These are phyloP conservation scores for Debaryomyces udenii DNA, from an alignment of 1,139 yeast species.

Conservation along the genomic window DNA sequence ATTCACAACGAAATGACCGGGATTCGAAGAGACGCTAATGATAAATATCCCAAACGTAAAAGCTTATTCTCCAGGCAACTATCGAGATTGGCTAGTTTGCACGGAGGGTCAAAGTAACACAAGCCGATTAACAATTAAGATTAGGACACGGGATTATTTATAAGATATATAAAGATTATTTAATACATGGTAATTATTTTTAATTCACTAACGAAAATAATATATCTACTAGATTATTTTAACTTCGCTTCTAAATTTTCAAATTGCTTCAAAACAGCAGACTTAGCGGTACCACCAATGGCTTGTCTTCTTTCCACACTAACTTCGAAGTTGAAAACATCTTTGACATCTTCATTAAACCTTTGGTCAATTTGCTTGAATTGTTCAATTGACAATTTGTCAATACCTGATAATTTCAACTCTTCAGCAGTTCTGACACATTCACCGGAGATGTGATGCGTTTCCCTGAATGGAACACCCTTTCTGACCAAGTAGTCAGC, in stretches of 20 bases:
- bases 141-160: too few species aligned
- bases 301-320: conserved; percentile 97
- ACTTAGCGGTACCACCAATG: conserved; percentile 94
- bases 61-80: background rate
- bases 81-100: background rate
- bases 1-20: background rate
- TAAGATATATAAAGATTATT: too few species aligned
- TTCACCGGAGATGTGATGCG: conserved; percentile 97
- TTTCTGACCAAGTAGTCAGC: conserved; percentile 97
- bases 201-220: background rate
- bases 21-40: background rate
- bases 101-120: background rate
- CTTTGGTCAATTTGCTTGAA: conserved; percentile 77
- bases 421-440: conserved; percentile 93
- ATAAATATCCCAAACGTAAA: background rate
- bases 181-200: too few species aligned
- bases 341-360: conserved; percentile 78
- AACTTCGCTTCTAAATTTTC: conserved; percentile 40
- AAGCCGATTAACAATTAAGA: too few species aligned
- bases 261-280: conserved; percentile 82
- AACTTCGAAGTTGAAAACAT: conserved; percentile 85
- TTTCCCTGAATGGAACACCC: conserved; percentile 98
- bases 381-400: conserved; percentile 75
- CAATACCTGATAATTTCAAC: conserved; percentile 72
- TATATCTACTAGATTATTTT: conserved; percentile 5